Percentiles rank a stretch among this genome's conserved stretches.
These are phyloP conservation scores for Begonia peltatifolia DNA, from an alignment of 306 rosid genomes.

Conservation along the genomic window DNA sequence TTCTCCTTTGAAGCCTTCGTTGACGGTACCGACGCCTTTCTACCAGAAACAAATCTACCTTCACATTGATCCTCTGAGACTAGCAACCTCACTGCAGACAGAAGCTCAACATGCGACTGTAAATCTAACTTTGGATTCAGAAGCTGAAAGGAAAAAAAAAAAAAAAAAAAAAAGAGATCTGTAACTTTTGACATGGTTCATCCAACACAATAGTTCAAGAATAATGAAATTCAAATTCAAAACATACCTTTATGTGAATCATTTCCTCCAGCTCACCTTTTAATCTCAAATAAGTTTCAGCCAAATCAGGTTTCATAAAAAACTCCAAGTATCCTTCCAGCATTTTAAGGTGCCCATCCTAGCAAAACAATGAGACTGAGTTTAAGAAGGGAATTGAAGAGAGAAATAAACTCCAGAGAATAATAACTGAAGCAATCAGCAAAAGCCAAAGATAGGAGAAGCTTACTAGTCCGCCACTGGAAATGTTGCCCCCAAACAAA, in stretches of 20 bases:
- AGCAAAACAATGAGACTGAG: slow-evolving; percentile 13
- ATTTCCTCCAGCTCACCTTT: slow-evolving; percentile 67
- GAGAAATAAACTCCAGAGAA: no score
- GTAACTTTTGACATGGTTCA: no score
- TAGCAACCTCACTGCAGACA: slow-evolving; percentile 66
- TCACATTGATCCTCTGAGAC: slow-evolving; percentile 75
- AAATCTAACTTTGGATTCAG: slow-evolving; percentile 53
- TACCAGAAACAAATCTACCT: slow-evolving; percentile 69
- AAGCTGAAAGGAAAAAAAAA: slow-evolving; percentile 46
- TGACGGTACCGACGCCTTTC: slow-evolving; percentile 27
- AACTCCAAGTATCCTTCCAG: slow-evolving; percentile 57
- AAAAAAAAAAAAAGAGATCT: neutral
- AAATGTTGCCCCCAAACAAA: slow-evolving; percentile 70
- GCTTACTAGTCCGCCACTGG: slow-evolving; percentile 31
- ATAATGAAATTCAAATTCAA: neutral
- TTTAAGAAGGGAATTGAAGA: neutral
- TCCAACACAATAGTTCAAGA: no score
- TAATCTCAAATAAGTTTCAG: slow-evolving; percentile 48
- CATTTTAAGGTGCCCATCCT: slow-evolving; percentile 58
- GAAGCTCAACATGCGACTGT: slow-evolving; percentile 40
- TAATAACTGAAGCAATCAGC: slow-evolving; percentile 1
- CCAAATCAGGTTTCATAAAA: slow-evolving; percentile 78
- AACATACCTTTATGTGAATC: slow-evolving; percentile 59
- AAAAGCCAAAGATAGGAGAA: slow-evolving; percentile 2
- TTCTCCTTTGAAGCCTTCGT: slow-evolving; percentile 24